Base-by-base conservation (phyloP, 805 yeast genomes). In the Suhomyces tanzawaensis region DNA sequence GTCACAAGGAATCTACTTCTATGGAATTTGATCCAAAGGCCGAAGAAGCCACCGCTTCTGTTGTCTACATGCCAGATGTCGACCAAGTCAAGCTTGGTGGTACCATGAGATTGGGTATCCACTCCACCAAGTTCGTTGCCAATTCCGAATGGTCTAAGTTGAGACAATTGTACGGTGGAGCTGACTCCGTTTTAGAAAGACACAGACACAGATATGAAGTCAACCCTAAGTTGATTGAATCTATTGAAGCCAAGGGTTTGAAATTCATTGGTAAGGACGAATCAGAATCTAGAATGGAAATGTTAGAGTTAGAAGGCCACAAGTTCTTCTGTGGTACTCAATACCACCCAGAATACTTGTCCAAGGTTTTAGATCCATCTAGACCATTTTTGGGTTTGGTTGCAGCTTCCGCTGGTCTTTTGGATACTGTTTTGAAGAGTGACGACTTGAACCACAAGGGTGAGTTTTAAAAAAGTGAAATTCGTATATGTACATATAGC, bases 131-230 rank as follows among this genome's bases (percentile, higher is more conserved):
- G 47, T 93, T 93, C 74, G 81, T 78, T 54, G 68, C 68, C 13
- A 79, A 72, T 46, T 66, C 85, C 33, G 82, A 82, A 46, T 71
- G 81, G 77, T 77, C 87, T 33, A 74, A 71, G 46, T 77, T 93
- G 54, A 80, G 85, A 64, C 76, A 79, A 65, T 72, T 91, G 38
- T 91, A 91, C 61, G 95, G 93, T 41, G 80, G 77, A 42, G 72
- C 74, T 19, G 74, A 71, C 2, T 68, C 74, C 32, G 90, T 89
- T 35, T 72, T 72, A 44, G 99, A 93, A 72, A 86, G 99, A 76
- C 99, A 93, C 65, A 85, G 99, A 72, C 99, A 93, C 66, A 82
- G 99, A 70, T 93, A 93, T 64, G 99, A 93, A 66, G 86, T 93
- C 53, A 91, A 90, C 66, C 99, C 99, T 12, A 77, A 76, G 47